A percentile compares a stretch with the other conserved stretches of the same genome.
Evolutionary conservation across 2,329 filamentous ascomycete genomes (phyloP).

Genomic region (Achaetomium macrosporum): DNA sequence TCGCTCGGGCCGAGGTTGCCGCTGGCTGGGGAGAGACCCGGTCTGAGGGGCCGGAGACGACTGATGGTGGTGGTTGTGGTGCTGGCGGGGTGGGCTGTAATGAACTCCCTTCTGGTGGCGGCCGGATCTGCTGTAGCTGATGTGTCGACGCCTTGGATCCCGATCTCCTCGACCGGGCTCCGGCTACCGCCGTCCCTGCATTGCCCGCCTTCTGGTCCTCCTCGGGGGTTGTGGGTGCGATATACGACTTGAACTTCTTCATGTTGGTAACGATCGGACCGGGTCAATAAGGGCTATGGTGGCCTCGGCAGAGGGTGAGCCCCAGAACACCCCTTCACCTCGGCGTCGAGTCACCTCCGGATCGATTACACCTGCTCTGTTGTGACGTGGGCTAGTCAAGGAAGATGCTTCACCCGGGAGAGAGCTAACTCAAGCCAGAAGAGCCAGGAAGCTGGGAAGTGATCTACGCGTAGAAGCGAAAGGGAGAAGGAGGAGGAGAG

Average conservation of each 20-base stretch:
- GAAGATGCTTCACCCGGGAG: background rate
- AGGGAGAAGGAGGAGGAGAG: background rate
- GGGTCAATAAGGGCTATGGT: background rate
- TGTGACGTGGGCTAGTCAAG: background rate
- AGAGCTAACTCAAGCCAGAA: background rate
- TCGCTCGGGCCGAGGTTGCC: constrained; percentile 4
- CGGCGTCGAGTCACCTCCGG: background rate
- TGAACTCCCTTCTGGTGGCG: background rate
- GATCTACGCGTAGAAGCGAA: constrained; percentile 3
- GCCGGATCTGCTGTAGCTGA: constrained; percentile 14
- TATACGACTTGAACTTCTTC: constrained; percentile 21
- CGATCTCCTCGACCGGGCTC: background rate
- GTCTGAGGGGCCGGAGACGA: background rate
- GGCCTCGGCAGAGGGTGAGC: constrained; percentile 7
- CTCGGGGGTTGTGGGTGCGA: constrained; percentile 8
- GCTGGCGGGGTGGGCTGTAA: background rate
- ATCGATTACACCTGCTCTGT: background rate
- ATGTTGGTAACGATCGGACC: constrained; percentile 14
- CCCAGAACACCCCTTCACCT: constrained; percentile 13
- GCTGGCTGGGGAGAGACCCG: background rate
- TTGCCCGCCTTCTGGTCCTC: constrained; percentile 1
- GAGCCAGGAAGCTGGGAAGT: background rate
- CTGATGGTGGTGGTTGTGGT: constrained; percentile 6
- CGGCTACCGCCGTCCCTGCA: constrained; percentile 2
- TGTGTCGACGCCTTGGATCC: constrained; percentile 13